Evolutionary conservation across 768 basidiomycete genomes (phyloP).

Genomic region (Wakefieldia striispora): DNA sequence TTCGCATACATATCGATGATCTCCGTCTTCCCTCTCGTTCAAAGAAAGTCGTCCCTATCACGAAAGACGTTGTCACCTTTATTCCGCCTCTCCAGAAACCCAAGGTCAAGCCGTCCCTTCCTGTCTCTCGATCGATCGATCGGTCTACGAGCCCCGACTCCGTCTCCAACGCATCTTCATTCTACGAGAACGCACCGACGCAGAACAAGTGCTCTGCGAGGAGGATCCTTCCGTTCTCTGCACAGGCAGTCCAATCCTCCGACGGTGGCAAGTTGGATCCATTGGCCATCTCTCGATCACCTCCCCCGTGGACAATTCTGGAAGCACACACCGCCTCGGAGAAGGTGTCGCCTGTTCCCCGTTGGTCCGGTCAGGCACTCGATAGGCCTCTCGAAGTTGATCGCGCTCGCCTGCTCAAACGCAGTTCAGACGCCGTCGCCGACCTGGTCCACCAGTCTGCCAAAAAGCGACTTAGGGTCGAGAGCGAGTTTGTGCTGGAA

Average conservation of each 20-base stretch:
- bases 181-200: slow-evolving; percentile 13
- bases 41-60: not conserved
- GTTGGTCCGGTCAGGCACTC: slow-evolving; percentile 4
- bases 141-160: not conserved
- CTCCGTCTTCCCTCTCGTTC: slow-evolving; percentile 7
- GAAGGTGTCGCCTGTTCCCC: not conserved
- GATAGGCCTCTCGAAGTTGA: slow-evolving; percentile 15
- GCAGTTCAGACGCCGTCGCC: slow-evolving; percentile 16
- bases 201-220: not conserved
- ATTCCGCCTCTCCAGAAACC: slow-evolving; percentile 17
- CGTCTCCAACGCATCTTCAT: slow-evolving; percentile 14
- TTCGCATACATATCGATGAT: slow-evolving; percentile 26
- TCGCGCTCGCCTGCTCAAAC: slow-evolving; percentile 27
- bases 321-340: not conserved
- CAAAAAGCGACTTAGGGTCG: slow-evolving; percentile 19
- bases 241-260: slow-evolving; percentile 17
- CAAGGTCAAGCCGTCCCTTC: not conserved
- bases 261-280: slow-evolving; percentile 15
- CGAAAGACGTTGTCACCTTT: slow-evolving; percentile 15
- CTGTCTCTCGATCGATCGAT: not conserved
- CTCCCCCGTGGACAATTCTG: slow-evolving; percentile 25
- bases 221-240: slow-evolving; percentile 17
- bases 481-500: slow-evolving; percentile 20
- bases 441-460: slow-evolving; percentile 21
- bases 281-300: slow-evolving; percentile 26